Conservation (phyloP, 495 filamentous ascomycete species). For the Hyaloscypha variabilis region DNA sequence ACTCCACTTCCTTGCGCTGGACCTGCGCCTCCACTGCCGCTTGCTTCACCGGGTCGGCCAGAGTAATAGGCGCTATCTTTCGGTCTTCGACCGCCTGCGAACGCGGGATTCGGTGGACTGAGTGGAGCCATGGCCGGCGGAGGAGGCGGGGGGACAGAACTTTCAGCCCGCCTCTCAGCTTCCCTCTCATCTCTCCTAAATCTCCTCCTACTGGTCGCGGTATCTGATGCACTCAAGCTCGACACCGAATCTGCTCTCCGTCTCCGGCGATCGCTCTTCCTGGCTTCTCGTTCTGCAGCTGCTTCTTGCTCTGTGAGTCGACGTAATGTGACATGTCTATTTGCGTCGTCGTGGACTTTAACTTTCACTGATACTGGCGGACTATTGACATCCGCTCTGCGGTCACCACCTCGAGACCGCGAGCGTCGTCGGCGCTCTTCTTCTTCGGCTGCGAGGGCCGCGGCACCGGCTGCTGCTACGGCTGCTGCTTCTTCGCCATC, state of each 20-base stretch:
- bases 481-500: slow-evolving; percentile 51
- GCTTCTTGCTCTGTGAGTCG: slow-evolving; percentile 78
- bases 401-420: slow-evolving; percentile 36
- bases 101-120: slow-evolving; percentile 49
- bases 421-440: slow-evolving; percentile 19
- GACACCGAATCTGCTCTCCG: slow-evolving; percentile 48
- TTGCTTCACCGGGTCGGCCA: slow-evolving; percentile 39
- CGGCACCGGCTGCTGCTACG: slow-evolving; percentile 49
- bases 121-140: slow-evolving; percentile 37
- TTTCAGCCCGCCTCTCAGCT: slow-evolving; percentile 42
- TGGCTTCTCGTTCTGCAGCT: slow-evolving; percentile 46
- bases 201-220: slow-evolving; percentile 42
- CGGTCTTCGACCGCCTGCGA: slow-evolving; percentile 41
- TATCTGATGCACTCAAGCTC: slow-evolving; percentile 45
- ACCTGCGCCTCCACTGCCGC: slow-evolving; percentile 25
- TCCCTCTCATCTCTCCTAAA: slow-evolving; percentile 46
- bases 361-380: slow-evolving; percentile 79
- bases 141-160: slow-evolving; percentile 34
- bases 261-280: slow-evolving; percentile 27
- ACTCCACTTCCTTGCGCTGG: slow-evolving; percentile 32
- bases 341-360: slow-evolving; percentile 73
- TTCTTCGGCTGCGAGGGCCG: slow-evolving; percentile 41
- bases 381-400: slow-evolving; percentile 46
- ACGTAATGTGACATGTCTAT: slow-evolving; percentile 78
- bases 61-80: slow-evolving; percentile 61